These are phyloP conservation scores for Solanum habrochaites DNA, from an alignment of 257 asterid species.

Conservation along the genomic window DNA sequence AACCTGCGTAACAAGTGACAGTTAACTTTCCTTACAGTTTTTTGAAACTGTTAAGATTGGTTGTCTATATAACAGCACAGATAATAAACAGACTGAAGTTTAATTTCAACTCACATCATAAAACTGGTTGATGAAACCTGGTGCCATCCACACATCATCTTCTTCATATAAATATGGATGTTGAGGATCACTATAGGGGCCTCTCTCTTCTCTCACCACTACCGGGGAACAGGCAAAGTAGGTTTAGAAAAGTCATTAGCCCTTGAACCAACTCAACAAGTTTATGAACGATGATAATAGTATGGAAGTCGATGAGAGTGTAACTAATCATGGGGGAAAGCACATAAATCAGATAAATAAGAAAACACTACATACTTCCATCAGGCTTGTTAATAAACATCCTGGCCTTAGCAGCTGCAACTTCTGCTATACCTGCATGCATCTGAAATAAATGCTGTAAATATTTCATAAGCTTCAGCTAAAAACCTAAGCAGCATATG, in stretches of 20 bases:
- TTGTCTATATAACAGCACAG: background rate
- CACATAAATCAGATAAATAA: background rate
- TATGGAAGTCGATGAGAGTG: background rate
- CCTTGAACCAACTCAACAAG: background rate
- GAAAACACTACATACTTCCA: conserved; percentile 61
- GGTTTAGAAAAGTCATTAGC: background rate
- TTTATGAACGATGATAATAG: background rate
- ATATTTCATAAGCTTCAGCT: background rate
- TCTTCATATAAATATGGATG: conserved; percentile 93
- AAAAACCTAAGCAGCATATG: background rate
- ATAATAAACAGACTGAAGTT: background rate
- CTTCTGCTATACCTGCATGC: conserved; percentile 97
- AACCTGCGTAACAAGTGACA: conserved; percentile 45
- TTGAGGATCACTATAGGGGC: conserved; percentile 96
- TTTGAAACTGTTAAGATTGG: background rate
- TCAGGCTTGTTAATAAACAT: conserved; percentile 95
- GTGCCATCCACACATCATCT: conserved; percentile 99
- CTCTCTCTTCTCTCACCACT: conserved; percentile 92
- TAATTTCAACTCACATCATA: conserved; percentile 49
- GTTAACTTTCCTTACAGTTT: background rate
- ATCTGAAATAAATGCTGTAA: conserved; percentile 42
- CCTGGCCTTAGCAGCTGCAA: conserved; percentile 98
- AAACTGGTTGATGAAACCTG: conserved; percentile 96
- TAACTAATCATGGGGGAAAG: background rate
- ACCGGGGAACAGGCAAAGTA: conserved; percentile 1